Conservation (phyloP, 2,329 filamentous ascomycete genomes). For the Ambrosiella xylebori region DNA sequence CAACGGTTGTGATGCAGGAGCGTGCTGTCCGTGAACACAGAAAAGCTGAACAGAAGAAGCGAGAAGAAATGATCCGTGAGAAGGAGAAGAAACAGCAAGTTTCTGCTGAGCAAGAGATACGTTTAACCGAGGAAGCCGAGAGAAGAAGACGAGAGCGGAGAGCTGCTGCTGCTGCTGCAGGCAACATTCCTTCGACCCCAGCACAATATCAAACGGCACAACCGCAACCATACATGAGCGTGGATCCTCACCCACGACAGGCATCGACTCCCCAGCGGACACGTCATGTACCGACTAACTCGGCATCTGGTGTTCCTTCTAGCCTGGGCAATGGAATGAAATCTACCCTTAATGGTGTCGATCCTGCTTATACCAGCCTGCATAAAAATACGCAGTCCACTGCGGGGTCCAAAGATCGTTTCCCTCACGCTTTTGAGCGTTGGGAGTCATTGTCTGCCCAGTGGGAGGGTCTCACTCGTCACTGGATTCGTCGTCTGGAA, state of each 20-base stretch:
- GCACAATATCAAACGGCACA: constrained; percentile 12
- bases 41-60: constrained; percentile 48
- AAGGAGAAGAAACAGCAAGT: constrained; percentile 31
- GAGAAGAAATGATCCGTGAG: constrained; percentile 35
- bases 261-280: constrained; percentile 10
- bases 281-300: neutral
- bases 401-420: constrained; percentile 37
- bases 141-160: constrained; percentile 43
- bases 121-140: constrained; percentile 36
- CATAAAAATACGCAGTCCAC: constrained; percentile 19
- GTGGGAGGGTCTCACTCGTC: constrained; percentile 93
- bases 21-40: constrained; percentile 55
- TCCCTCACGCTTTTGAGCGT: constrained; percentile 91
- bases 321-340: constrained; percentile 16
- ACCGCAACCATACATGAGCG: constrained; percentile 14
- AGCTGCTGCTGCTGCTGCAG: constrained; percentile 34
- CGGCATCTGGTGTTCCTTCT: neutral
- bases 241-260: constrained; percentile 13
- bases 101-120: constrained; percentile 39
- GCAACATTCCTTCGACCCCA: constrained; percentile 20
- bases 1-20: constrained; percentile 82
- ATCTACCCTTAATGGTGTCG: constrained; percentile 9
- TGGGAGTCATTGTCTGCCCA: constrained; percentile 96
- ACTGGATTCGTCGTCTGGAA: constrained; percentile 88
- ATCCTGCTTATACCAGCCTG: constrained; percentile 15